These are phyloP conservation scores for Sphagnum fallax DNA, from an alignment of 228 moss, liverwort and hornwort genomes.

Conservation along the genomic window DNA sequence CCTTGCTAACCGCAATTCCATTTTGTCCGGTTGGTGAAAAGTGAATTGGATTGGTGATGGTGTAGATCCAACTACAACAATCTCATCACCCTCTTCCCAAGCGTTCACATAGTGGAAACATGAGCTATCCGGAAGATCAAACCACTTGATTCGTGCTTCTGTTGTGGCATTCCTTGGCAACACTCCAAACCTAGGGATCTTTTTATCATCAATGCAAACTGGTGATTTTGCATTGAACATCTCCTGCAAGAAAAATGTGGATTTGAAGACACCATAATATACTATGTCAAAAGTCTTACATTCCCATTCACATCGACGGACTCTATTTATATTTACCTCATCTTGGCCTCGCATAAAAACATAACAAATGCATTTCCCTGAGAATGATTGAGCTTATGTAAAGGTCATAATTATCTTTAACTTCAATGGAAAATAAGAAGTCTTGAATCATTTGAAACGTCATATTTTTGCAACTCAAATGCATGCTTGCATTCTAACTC, in stretches of 20 bases:
- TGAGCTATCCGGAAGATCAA: conserved; percentile 28
- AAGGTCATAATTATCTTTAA: not conserved
- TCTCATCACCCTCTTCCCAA: conserved; percentile 61
- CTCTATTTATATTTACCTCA: not conserved
- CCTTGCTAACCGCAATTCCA: conserved; percentile 5
- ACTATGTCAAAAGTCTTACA: not conserved
- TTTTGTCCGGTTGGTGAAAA: conserved; percentile 12
- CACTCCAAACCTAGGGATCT: conserved; percentile 37
- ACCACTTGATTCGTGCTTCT: conserved; percentile 41
- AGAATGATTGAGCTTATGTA: not conserved
- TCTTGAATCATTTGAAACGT: not conserved
- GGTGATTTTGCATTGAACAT: conserved; percentile 27
- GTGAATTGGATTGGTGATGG: not conserved
- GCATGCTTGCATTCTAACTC: not conserved
- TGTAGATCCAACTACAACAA: conserved; percentile 29
- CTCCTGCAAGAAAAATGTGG: not conserved
- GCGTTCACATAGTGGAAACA: conserved; percentile 56
- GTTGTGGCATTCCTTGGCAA: conserved; percentile 19
- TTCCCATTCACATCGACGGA: not conserved
- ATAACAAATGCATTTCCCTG: not conserved
- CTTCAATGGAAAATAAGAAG: not conserved
- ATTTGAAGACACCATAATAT: not conserved
- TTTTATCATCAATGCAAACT: conserved; percentile 29
- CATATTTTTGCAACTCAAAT: not conserved
- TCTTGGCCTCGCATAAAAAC: not conserved